Base-by-base conservation (phyloP, 208 protist genomes). In the Lotmaria passim region DNA sequence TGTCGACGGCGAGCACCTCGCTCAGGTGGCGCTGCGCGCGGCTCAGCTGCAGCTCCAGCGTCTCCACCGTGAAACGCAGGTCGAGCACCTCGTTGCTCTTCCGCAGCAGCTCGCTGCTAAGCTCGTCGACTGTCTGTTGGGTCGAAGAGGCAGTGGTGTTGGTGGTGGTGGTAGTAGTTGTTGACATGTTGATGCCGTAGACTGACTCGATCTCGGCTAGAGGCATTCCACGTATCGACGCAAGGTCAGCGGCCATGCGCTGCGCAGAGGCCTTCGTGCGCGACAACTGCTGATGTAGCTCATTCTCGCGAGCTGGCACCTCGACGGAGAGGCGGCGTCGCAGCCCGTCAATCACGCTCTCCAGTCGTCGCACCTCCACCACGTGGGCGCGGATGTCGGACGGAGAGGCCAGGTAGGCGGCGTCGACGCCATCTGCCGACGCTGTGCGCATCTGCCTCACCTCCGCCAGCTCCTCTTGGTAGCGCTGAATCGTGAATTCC, bases 61-160 rank as follows among this genome's bases (percentile, higher is more conserved):
- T 79, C 63, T 97, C 93, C 21, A 77, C 69, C 33, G 65, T 82
- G 69, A 93, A 95, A 38, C 83, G 79, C 12, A 94, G 78, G 52
- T 95, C 88, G 12, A 93, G 73, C 23, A 97, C 41, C 38, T 84
- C 73, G 64, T 86, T 86, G 46, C 65, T 79, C 68, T 85, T 83
- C 56, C 75, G 57, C 48, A 85, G 68, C 39, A 87, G 43, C 69
- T 82, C 71, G 30, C 39, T 63, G 44, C 71, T 67, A 30, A 86
- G 52, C 36, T 79, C 68, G 15, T 70, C 81, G 15, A 50, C 36
- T 11, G 69, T 71, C 31, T 78, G 43, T 46, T 82, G 75, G 7
- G 64, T 58, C 1, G 55, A 19, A 12, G 38, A 69, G 3, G 24
- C 38, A 30, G 51, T 36, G 39, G 34, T 56, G 7, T 53, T 60